These are phyloP conservation scores for Trichoderma atrobrunneum DNA, from an alignment of 2,329 filamentous ascomycete genomes.

Conservation along the genomic window DNA sequence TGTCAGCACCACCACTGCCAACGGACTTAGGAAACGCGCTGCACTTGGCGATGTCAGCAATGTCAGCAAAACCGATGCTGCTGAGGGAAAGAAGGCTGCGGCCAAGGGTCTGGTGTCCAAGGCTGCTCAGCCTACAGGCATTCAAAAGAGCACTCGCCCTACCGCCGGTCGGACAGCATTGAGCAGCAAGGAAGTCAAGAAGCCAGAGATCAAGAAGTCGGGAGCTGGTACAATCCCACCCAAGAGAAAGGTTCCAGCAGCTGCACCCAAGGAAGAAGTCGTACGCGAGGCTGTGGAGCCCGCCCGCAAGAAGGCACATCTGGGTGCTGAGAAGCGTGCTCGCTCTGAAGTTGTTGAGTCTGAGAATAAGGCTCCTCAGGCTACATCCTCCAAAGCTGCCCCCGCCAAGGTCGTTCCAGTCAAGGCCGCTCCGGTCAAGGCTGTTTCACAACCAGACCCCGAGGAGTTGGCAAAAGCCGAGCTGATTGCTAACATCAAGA, in stretches of 20 bases:
- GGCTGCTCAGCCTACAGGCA: conserved; percentile 73
- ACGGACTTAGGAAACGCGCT: conserved; percentile 66
- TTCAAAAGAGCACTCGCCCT: conserved; percentile 67
- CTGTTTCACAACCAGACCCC: not conserved
- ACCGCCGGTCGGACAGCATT: conserved; percentile 60
- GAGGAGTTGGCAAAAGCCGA: conserved; percentile 33
- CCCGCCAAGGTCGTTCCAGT: not conserved
- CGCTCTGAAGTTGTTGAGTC: conserved; percentile 33
- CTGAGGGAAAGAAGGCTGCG: conserved; percentile 71
- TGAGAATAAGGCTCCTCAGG: not conserved
- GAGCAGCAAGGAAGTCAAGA: conserved; percentile 66
- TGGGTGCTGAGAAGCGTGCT: conserved; percentile 50
- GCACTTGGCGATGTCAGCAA: conserved; percentile 96
- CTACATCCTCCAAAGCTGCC: not conserved
- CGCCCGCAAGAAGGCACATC: conserved; percentile 61
- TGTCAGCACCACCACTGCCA: conserved; percentile 47
- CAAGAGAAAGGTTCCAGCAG: conserved; percentile 65
- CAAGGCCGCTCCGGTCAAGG: conserved; percentile 28
- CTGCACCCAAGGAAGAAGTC: conserved; percentile 58
- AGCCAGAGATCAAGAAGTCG: conserved; percentile 63
- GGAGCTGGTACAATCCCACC: conserved; percentile 65
- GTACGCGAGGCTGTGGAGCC: conserved; percentile 65
- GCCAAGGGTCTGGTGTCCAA: conserved; percentile 74
- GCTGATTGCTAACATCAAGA: conserved; percentile 32
- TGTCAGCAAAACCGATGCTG: conserved; percentile 72